These are phyloP conservation scores for Hemileccinum rubropunctum DNA, from an alignment of 768 basidiomycete genomes.

Conservation along the genomic window DNA sequence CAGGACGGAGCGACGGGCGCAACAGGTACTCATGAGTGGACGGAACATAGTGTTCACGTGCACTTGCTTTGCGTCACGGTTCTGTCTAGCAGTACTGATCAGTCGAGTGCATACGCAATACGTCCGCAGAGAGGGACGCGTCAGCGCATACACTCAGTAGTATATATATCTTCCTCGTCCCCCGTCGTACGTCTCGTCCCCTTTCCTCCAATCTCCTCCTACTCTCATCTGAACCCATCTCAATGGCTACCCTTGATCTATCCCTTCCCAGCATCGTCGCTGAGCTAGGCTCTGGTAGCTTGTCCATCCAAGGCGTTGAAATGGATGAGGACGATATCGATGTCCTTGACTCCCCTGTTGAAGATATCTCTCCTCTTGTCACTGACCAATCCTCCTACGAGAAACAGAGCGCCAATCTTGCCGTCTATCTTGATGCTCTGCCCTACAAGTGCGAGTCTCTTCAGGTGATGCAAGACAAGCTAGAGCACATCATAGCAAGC, in stretches of 20 bases:
- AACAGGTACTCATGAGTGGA: neutral
- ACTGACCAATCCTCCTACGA: slow-evolving; percentile 44
- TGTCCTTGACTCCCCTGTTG: slow-evolving; percentile 40
- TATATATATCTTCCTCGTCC: slow-evolving; percentile 1
- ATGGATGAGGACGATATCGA: slow-evolving; percentile 63
- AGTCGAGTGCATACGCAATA: slow-evolving; percentile 13
- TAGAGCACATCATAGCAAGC: slow-evolving; percentile 68
- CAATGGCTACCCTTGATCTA: slow-evolving; percentile 23
- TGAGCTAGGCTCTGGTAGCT: slow-evolving; percentile 21
- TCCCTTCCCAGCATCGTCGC: slow-evolving; percentile 22
- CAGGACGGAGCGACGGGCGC: slow-evolving; percentile 3
- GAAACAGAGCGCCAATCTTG: slow-evolving; percentile 58
- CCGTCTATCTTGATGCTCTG: slow-evolving; percentile 62
- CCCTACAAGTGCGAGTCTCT: slow-evolving; percentile 73
- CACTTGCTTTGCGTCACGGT: neutral
- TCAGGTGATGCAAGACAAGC: slow-evolving; percentile 66
- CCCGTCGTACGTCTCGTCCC: slow-evolving; percentile 27
- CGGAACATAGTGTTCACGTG: slow-evolving; percentile 21
- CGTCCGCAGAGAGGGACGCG: slow-evolving; percentile 24
- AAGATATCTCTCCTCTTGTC: slow-evolving; percentile 23
- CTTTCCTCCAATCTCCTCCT: slow-evolving; percentile 11
- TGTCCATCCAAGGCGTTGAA: slow-evolving; percentile 23
- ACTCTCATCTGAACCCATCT: slow-evolving; percentile 19
- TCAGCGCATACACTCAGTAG: slow-evolving; percentile 23
- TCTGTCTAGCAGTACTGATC: neutral